phyloP scores from a whole-genome alignment of 441 rosid species.

The Corymbia calophylla region DNA sequence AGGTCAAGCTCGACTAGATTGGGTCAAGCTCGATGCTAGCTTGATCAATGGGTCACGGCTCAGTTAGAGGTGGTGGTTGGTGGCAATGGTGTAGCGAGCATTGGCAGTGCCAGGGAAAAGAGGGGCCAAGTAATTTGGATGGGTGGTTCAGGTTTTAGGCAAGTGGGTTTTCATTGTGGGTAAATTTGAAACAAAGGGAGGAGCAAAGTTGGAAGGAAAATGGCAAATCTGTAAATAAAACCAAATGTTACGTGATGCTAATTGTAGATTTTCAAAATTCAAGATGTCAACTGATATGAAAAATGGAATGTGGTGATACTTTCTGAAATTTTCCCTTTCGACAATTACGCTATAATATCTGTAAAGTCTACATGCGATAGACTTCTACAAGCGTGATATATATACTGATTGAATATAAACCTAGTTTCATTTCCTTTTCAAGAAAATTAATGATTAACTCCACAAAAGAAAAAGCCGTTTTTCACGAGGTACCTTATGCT shows the following conservation, averaged over 20 bases:
- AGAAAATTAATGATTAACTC: neutral
- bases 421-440: neutral
- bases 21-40: neutral
- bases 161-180: neutral
- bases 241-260: neutral
- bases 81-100: neutral
- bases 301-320: neutral
- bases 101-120: neutral
- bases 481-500: neutral
- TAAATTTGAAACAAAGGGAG: neutral
- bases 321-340: neutral
- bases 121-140: neutral
- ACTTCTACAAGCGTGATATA: neutral
- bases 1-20: neutral
- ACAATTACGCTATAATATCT: neutral
- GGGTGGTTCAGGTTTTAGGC: neutral
- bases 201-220: neutral
- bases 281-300: neutral
- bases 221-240: neutral
- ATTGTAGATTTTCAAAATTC: neutral
- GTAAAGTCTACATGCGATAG: neutral
- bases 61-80: neutral
- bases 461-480: neutral
- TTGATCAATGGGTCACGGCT: neutral
- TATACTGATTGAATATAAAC: neutral